Base-by-base conservation (phyloP, 139 green algal genomes). In the Raphidocelis subcapitata region DNA sequence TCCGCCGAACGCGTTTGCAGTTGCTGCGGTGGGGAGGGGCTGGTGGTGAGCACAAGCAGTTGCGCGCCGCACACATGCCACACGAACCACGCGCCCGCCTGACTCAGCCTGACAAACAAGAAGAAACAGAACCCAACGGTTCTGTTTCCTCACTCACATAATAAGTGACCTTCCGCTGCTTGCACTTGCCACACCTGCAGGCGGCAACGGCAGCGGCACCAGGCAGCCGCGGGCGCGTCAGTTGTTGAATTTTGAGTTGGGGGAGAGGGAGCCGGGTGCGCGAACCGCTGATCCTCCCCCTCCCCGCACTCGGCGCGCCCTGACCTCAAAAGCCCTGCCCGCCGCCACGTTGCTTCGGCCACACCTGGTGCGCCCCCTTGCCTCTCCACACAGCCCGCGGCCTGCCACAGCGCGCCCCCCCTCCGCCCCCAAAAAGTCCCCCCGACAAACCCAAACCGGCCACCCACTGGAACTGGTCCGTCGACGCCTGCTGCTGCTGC, bases 391-490 rank as follows among this genome's bases (percentile, higher is more conserved):
- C n/a, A n/a, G n/a, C n/a, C n/a, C n/a, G n/a, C n/a, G n/a, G n/a
- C n/a, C n/a, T n/a, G n/a, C n/a, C n/a, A n/a, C n/a, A n/a, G n/a
- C n/a, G n/a, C n/a, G n/a, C n/a, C n/a, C n/a, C n/a, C n/a, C n/a
- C n/a, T n/a, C n/a, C n/a, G n/a, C n/a, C n/a, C n/a, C n/a, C n/a
- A n/a, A n/a, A n/a, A n/a, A n/a, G n/a, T n/a, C n/a, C n/a, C n/a
- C n/a, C n/a, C n/a, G n/a, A n/a, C n/a, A n/a, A n/a, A n/a, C n/a
- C n/a, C n/a, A n/a, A n/a, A n/a, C n/a, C 21, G 3, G 1, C 2
- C 29, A 79, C 77, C 83, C 90, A 97, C 84, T 94, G 85, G 80
- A 99, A 99, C 84, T 92, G 86, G 82, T 99, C 93, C 5, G 95
- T 99, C 24, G 91, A 94, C 18, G 92, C 92, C 51, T 80, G 69